These are phyloP conservation scores for Castanea crenata DNA, from an alignment of 306 rosid genomes.

Conservation along the genomic window DNA sequence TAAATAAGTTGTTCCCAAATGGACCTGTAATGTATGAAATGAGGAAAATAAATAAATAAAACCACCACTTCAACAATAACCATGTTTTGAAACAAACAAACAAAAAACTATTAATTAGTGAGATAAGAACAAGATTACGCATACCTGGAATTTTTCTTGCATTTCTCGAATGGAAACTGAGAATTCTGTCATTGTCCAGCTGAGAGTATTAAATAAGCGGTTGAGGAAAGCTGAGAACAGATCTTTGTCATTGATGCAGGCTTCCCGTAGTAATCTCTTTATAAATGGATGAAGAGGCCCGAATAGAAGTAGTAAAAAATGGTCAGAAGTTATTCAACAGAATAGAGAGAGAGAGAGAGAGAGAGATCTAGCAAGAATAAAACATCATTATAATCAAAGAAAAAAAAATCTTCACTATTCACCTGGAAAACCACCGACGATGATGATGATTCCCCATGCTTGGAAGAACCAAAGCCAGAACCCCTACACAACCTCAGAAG, in stretches of 20 bases:
- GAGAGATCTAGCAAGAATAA: background rate
- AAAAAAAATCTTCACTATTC: conserved; percentile 9
- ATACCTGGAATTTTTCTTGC: conserved; percentile 90
- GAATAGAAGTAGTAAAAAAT: background rate
- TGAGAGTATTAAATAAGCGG: conserved; percentile 90
- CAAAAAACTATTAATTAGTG: background rate
- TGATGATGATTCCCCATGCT: conserved; percentile 86
- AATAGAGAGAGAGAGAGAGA: background rate
- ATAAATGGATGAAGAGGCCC: conserved; percentile 26
- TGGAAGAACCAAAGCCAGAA: conserved; percentile 84
- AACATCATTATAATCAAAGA: background rate
- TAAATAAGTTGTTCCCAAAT: too few species aligned
- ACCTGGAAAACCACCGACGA: conserved; percentile 88
- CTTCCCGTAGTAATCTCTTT: conserved; percentile 79
- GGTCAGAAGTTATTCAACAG: conserved; percentile 28
- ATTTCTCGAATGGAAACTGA: conserved; percentile 92
- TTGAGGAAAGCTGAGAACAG: conserved; percentile 91
- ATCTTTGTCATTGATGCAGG: conserved; percentile 70
- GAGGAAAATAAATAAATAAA: background rate
- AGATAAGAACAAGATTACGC: background rate
- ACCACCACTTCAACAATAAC: background rate
- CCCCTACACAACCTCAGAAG: conserved; percentile 92
- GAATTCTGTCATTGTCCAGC: conserved; percentile 99
- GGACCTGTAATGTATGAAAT: background rate
- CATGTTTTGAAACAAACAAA: background rate